A percentile compares a stretch with the other conserved stretches of the same genome.
Conservation (phyloP, 768 basidiomycete species). For the Tephrocybe sp. region DNA sequence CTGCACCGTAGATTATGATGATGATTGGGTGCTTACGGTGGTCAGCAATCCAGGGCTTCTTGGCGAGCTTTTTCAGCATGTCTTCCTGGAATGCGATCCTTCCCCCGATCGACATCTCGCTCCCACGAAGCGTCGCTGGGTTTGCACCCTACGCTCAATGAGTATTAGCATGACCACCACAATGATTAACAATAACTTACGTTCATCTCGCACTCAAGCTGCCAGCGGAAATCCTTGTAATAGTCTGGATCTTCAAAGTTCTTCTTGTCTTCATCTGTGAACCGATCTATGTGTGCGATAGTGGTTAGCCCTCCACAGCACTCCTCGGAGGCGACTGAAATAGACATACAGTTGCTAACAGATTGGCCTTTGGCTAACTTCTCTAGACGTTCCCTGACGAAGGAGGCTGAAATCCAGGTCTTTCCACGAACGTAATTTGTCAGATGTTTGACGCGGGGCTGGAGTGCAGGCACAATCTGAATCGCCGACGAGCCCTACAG, state of each 20-base stretch:
- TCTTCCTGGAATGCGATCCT: slow-evolving; percentile 34
- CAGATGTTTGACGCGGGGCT: slow-evolving; percentile 46
- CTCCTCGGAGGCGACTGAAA: neutral
- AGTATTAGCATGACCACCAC: neutral
- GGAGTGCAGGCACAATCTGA: slow-evolving; percentile 57
- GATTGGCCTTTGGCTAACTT: slow-evolving; percentile 35
- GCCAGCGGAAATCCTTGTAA: slow-evolving; percentile 46
- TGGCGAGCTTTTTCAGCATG: slow-evolving; percentile 49
- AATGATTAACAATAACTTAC: slow-evolving; percentile 24
- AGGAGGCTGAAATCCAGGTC: slow-evolving; percentile 53
- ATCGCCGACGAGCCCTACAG: slow-evolving; percentile 59
- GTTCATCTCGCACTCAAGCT: slow-evolving; percentile 48
- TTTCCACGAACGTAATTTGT: slow-evolving; percentile 57
- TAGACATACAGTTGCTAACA: slow-evolving; percentile 40
- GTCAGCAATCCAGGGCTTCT: slow-evolving; percentile 61
- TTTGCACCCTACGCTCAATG: slow-evolving; percentile 27
- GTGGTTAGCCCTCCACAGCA: neutral
- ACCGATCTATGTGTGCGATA: slow-evolving; percentile 31
- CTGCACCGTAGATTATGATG: neutral
- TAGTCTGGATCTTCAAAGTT: slow-evolving; percentile 44
- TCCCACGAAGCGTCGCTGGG: slow-evolving; percentile 38
- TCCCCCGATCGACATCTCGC: slow-evolving; percentile 32
- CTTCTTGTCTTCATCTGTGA: slow-evolving; percentile 49
- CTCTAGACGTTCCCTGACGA: slow-evolving; percentile 36
- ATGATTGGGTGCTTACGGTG: slow-evolving; percentile 32